Evolutionary conservation across 441 rosid species (phyloP), one percentile per base, ranked within the genome.

Genomic region (Kokia cookei): DNA sequence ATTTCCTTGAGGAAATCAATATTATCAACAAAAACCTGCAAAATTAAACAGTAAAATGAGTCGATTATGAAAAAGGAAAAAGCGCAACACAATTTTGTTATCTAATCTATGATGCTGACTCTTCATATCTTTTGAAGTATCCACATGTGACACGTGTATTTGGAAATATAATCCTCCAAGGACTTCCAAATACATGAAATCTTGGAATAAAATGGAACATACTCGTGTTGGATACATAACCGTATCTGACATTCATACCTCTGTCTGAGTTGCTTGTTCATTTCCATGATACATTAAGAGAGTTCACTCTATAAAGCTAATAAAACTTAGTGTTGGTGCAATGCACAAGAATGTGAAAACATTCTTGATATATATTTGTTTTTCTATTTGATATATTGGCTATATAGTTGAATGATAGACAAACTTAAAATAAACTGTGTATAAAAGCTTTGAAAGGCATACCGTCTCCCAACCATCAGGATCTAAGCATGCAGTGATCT

Each of bases 11-110:
- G 77, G 78, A 94, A 91, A 64, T 94, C 95, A 32, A 91, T 84
- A 73, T 91, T 92, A 82, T 92, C 98, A 72, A 94, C 97, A 78
- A 94, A 94, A 70, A 94, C 97, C 94, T 92, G 87, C 73, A 69
- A 60, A 43, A 65, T n/a, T 48, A 22, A 37, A 59, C 1, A 27
- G 37, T 8, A 65, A 65, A 17, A 37, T 50, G 12, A 76, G 59
- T 48, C 37, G 72, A 58, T 48, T 24, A 54, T 32, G 15, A 40
- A 8, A 13, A 13, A 55, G 61, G 27, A 13, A 12, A 22, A 10
- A 37, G 40, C 6, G 61, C 29, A 57, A 57, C 32, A 57, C n/a
- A 64, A 64, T 27, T 11, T 40, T 13, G 12, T 9, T 65, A 14
- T 14, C 14, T 63, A 29, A 14, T 14, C 19, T 6, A 17, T 40